These are phyloP conservation scores for Puccinia coronata DNA, from an alignment of 1,284 basidiomycete genomes.

Conservation along the genomic window DNA sequence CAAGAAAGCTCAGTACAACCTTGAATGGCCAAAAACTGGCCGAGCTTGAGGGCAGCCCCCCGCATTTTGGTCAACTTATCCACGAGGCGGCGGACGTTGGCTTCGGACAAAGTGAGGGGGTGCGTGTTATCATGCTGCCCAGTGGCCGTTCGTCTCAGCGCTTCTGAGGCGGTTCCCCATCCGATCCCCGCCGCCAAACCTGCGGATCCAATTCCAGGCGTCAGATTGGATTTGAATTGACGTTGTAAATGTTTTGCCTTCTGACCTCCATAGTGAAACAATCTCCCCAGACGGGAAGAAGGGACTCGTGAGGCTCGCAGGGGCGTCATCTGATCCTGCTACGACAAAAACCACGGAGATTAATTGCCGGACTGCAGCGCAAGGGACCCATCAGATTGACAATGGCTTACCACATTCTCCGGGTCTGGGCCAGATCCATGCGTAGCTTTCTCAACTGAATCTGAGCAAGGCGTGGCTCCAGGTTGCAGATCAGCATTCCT, in stretches of 20 bases:
- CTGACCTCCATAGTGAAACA: slow-evolving; percentile 89
- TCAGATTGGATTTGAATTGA: neutral
- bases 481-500: neutral
- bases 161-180: slow-evolving; percentile 62
- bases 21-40: slow-evolving; percentile 97
- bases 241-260: too few species aligned
- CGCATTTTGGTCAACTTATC: slow-evolving; percentile 91
- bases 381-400: neutral
- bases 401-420: neutral
- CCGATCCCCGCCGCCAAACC: slow-evolving; percentile 62
- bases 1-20: slow-evolving; percentile 56
- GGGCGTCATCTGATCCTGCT: neutral
- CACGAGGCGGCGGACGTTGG: slow-evolving; percentile 85
- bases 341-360: neutral
- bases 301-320: slow-evolving; percentile 79
- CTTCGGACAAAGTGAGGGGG: slow-evolving; percentile 73
- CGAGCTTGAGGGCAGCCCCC: slow-evolving; percentile 92
- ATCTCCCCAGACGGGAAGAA: slow-evolving; percentile 77
- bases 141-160: slow-evolving; percentile 59
- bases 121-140: neutral
- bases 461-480: neutral
- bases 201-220: slow-evolving; percentile 34
- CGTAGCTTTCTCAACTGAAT: neutral
- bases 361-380: neutral
- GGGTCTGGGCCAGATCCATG: neutral